phyloP scores from a whole-genome alignment of 2,329 filamentous ascomycete genomes.

The Nigrograna mackinnonii region DNA sequence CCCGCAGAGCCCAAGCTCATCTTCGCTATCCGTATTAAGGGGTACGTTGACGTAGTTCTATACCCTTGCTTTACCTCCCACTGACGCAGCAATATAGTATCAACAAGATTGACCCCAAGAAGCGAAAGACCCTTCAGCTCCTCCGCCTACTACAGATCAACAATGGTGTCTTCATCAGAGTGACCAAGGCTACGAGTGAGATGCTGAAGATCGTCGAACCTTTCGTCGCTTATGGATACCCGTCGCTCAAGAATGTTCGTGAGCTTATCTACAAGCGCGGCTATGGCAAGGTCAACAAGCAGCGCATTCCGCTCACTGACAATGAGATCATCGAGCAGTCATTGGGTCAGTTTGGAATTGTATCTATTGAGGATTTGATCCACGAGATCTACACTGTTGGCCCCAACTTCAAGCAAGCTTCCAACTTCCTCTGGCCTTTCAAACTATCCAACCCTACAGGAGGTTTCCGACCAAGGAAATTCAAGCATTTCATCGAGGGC shows the following conservation, averaged over 20 bases:
- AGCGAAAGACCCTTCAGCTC: conserved; percentile 99
- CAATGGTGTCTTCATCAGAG: conserved; percentile 97
- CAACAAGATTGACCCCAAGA: conserved; percentile 99
- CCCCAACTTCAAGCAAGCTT: conserved; percentile 97
- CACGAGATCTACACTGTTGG: conserved; percentile 98
- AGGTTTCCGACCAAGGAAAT: conserved; percentile 95
- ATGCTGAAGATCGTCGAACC: conserved; percentile 98
- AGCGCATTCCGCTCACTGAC: conserved; percentile 94
- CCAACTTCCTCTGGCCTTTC: conserved; percentile 99
- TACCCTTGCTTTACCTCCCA: neutral
- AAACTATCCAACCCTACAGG: conserved; percentile 98
- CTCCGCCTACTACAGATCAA: conserved; percentile 99
- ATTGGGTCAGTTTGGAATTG: conserved; percentile 91
- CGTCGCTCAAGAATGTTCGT: conserved; percentile 98
- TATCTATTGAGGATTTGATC: conserved; percentile 99
- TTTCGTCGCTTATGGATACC: conserved; percentile 99
- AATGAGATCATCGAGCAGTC: conserved; percentile 96
- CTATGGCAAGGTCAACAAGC: conserved; percentile 99
- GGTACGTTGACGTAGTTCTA: conserved; percentile 54
- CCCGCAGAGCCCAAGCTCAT: conserved; percentile 95
- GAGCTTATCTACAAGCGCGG: conserved; percentile 98
- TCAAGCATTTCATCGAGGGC: conserved; percentile 99
- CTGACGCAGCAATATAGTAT: conserved; percentile 66
- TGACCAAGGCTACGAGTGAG: conserved; percentile 97
- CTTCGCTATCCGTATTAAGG: conserved; percentile 99